Evolutionary conservation across 768 basidiomycete species (phyloP).

Genomic region (Amanita pseudoporphyria): DNA sequence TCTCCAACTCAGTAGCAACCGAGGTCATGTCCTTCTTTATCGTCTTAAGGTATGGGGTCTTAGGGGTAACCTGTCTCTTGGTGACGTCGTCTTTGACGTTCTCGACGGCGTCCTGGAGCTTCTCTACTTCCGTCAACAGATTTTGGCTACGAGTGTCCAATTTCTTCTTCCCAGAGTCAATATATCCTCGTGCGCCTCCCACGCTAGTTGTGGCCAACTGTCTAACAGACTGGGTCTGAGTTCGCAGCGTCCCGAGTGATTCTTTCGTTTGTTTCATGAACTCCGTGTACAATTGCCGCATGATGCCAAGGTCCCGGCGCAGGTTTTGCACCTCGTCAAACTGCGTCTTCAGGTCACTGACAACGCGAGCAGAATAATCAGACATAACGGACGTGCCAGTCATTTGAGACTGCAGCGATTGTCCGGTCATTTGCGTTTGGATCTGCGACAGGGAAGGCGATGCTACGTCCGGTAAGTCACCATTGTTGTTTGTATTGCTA

Average conservation of each 20-base stretch:
- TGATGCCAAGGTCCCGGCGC: slow-evolving; percentile 84
- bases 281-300: slow-evolving; percentile 91
- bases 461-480: slow-evolving; percentile 11
- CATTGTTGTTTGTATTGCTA: slow-evolving; percentile 27
- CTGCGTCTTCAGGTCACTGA: slow-evolving; percentile 79
- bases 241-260: slow-evolving; percentile 64
- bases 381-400: slow-evolving; percentile 69
- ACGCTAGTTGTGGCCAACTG: slow-evolving; percentile 76
- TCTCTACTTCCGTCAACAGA: slow-evolving; percentile 86
- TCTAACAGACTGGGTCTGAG: slow-evolving; percentile 81
- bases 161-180: slow-evolving; percentile 86
- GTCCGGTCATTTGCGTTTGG: slow-evolving; percentile 57
- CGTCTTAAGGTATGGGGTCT: slow-evolving; percentile 55
- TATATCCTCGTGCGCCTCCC: slow-evolving; percentile 78
- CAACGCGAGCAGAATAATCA: slow-evolving; percentile 65
- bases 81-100: slow-evolving; percentile 84
- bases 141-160: slow-evolving; percentile 87
- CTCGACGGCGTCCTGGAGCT: slow-evolving; percentile 87
- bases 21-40: slow-evolving; percentile 65
- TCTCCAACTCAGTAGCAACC: slow-evolving; percentile 60
- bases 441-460: slow-evolving; percentile 26
- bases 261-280: slow-evolving; percentile 91
- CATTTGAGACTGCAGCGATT: slow-evolving; percentile 59
- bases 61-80: slow-evolving; percentile 81
- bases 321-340: slow-evolving; percentile 94